phyloP scores from a whole-genome alignment of 352 stramenopile genomes.

The Globisporangium iwayamae region DNA sequence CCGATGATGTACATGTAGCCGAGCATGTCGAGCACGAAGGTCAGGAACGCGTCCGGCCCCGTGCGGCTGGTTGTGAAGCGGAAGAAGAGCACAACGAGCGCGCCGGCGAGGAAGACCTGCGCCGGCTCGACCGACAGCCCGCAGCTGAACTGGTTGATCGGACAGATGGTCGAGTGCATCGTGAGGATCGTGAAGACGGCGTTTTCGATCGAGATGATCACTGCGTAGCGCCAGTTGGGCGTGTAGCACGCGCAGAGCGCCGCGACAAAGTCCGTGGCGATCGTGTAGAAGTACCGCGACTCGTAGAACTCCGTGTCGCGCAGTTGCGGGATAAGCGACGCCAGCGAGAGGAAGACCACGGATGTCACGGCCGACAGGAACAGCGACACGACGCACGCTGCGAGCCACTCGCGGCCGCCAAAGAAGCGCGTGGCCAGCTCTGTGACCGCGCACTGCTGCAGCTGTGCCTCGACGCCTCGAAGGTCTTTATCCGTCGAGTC shows the following conservation, averaged over 20 bases:
- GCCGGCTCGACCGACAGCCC: constrained; percentile 41
- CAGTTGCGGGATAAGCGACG: constrained; percentile 31
- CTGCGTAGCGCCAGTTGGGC: constrained; percentile 65
- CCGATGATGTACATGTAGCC: constrained; percentile 76
- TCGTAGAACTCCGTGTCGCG: constrained; percentile 47
- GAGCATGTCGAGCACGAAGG: constrained; percentile 62
- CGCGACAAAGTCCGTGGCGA: constrained; percentile 55
- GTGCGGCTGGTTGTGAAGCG: constrained; percentile 26
- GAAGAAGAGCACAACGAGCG: constrained; percentile 61
- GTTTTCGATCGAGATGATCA: constrained; percentile 64
- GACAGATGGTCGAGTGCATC: constrained; percentile 61
- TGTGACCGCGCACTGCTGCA: constrained; percentile 28
- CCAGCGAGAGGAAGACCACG: constrained; percentile 27
- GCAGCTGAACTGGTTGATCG: constrained; percentile 70
- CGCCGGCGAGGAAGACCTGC: constrained; percentile 44
- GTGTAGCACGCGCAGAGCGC: constrained; percentile 49
- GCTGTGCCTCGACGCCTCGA: constrained; percentile 18
- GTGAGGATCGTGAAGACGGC: constrained; percentile 64
- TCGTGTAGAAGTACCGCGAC: constrained; percentile 47
- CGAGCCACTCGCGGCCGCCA: constrained; percentile 40
- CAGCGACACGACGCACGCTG: constrained; percentile 30
- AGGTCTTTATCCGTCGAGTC: constrained; percentile 26
- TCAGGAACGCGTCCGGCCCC: constrained; percentile 24
- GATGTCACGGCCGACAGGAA: constrained; percentile 30
- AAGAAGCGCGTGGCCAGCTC: constrained; percentile 22